Evolutionary conservation across 495 filamentous ascomycete species (phyloP).

Genomic region (Podospora conica): DNA sequence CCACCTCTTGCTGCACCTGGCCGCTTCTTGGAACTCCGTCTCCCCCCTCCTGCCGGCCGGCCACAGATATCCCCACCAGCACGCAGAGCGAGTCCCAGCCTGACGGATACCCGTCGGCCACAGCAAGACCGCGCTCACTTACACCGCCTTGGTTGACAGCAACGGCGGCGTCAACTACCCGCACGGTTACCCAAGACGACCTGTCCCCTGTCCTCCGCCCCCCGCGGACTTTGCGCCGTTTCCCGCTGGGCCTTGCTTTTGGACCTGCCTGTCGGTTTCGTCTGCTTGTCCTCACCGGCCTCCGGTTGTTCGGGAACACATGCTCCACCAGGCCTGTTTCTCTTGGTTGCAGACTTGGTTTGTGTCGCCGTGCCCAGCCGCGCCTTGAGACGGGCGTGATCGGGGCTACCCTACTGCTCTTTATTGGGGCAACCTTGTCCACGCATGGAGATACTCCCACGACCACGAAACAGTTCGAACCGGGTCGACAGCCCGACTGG

Average conservation of each 20-base stretch:
- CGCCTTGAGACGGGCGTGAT: constrained; percentile 14
- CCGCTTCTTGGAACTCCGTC: background rate
- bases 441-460: constrained; percentile 31
- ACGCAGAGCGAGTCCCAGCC: constrained; percentile 1
- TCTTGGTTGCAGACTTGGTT: constrained; percentile 5
- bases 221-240: background rate
- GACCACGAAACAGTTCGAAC: constrained; percentile 23
- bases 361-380: background rate
- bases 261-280: background rate
- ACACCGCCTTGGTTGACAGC: constrained; percentile 12
- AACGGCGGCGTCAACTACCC: background rate
- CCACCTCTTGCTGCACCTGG: constrained; percentile 1
- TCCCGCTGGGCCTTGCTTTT: background rate
- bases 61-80: background rate
- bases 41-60: background rate
- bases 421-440: constrained; percentile 5
- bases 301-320: background rate
- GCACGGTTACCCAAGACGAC: constrained; percentile 3
- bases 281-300: background rate
- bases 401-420: constrained; percentile 4
- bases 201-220: background rate
- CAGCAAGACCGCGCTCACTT: background rate
- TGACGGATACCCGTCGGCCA: background rate
- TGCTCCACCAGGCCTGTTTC: background rate
- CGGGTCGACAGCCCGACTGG: constrained; percentile 33